Conservation (phyloP, 768 basidiomycete genomes). For the Scleroderma bovista region DNA sequence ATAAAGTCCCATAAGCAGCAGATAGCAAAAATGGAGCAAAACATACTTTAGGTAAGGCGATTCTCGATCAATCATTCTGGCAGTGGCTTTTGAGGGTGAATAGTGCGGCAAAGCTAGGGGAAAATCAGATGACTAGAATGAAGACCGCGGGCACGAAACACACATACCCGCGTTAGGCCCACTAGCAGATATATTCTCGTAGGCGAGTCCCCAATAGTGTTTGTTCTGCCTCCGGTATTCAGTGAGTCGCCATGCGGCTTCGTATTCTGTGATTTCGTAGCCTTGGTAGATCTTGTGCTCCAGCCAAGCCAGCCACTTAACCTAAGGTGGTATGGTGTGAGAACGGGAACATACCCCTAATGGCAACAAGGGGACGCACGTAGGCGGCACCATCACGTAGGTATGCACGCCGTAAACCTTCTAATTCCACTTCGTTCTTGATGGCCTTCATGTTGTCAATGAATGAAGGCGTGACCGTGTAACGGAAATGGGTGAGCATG, state of each 20-base stretch:
- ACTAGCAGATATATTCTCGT: conserved; percentile 84
- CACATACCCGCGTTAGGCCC: conserved; percentile 76
- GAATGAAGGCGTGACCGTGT: conserved; percentile 63
- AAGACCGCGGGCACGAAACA: neutral
- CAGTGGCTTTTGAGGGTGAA: conserved; percentile 61
- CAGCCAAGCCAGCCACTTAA: conserved; percentile 86
- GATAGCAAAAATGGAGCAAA: conserved; percentile 3
- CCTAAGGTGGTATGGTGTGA: conserved; percentile 31
- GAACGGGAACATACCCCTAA: conserved; percentile 1
- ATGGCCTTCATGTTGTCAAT: conserved; percentile 77
- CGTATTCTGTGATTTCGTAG: conserved; percentile 86
- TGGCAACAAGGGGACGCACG: conserved; percentile 38
- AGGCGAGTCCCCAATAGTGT: conserved; percentile 80
- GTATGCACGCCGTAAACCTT: conserved; percentile 80
- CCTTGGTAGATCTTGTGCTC: conserved; percentile 73
- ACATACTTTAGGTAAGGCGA: conserved; percentile 87
- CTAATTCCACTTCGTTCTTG: conserved; percentile 85
- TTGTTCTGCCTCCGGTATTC: conserved; percentile 68
- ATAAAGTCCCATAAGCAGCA: conserved; percentile 9
- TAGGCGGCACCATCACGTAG: conserved; percentile 85
- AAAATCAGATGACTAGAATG: neutral
- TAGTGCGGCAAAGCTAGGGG: conserved; percentile 86
- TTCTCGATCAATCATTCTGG: conserved; percentile 69
- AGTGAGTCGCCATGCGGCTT: conserved; percentile 79
- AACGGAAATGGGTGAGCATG: conserved; percentile 79